These are phyloP conservation scores for Hyaloscypha bicolor DNA, from an alignment of 495 filamentous ascomycete genomes.

Conservation along the genomic window DNA sequence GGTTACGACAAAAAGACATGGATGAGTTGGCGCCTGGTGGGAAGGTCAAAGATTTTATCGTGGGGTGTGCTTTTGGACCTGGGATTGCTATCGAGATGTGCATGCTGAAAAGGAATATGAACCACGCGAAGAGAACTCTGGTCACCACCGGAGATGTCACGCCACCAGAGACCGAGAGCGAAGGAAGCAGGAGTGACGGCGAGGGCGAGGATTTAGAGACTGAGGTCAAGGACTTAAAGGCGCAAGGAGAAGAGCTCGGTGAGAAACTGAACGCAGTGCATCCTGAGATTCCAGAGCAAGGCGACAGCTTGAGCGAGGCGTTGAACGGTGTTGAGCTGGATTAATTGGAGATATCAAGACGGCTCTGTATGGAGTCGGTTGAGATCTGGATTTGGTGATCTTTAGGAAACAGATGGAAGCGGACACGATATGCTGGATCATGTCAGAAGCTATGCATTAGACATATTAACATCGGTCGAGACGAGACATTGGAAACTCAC, in stretches of 20 bases:
- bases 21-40: slow-evolving; percentile 48
- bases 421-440: neutral
- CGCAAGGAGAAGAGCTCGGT: slow-evolving; percentile 17
- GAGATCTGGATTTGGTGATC: neutral
- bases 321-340: slow-evolving; percentile 48
- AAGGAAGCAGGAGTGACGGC: slow-evolving; percentile 33
- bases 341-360: slow-evolving; percentile 22
- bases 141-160: slow-evolving; percentile 23
- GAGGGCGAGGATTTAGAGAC: slow-evolving; percentile 26
- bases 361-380: too few species aligned
- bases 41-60: slow-evolving; percentile 53
- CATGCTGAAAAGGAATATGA: slow-evolving; percentile 49
- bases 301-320: slow-evolving; percentile 44
- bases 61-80: slow-evolving; percentile 68
- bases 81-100: slow-evolving; percentile 67
- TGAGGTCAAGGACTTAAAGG: slow-evolving; percentile 20
- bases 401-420: neutral
- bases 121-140: slow-evolving; percentile 25
- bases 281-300: slow-evolving; percentile 28
- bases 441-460: neutral
- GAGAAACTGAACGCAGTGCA: slow-evolving; percentile 23
- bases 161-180: slow-evolving; percentile 31
- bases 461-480: neutral
- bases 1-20: slow-evolving; percentile 59
- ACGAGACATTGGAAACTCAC: neutral